Percentiles rank a stretch among this genome's conserved stretches.
Conservation (phyloP, 1,284 basidiomycete genomes). For the Ustanciosporium gigantosporum region DNA sequence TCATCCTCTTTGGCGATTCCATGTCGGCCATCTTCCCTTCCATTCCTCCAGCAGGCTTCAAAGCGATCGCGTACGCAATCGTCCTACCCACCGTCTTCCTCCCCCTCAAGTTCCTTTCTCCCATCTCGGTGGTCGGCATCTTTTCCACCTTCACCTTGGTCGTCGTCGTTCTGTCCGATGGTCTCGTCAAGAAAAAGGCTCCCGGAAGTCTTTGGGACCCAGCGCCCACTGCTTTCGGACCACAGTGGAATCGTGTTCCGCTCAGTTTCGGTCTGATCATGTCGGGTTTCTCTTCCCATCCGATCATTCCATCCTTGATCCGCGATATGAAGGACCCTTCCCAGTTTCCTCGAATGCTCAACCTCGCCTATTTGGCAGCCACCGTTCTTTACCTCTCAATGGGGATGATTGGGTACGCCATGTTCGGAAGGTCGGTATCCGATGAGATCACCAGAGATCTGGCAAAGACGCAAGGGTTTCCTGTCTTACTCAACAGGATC, state of each 20-base stretch:
- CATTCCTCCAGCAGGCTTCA: constrained; percentile 39
- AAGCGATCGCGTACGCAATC: constrained; percentile 45
- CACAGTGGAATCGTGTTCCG: constrained; percentile 66
- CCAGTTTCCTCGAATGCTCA: constrained; percentile 80
- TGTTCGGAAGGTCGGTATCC: constrained; percentile 64
- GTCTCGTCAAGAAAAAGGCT: constrained; percentile 73
- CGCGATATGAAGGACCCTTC: constrained; percentile 85
- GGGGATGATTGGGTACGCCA: constrained; percentile 83
- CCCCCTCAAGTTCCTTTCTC: constrained; percentile 50
- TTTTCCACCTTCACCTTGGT: constrained; percentile 69
- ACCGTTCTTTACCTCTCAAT: constrained; percentile 78
- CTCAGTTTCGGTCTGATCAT: constrained; percentile 84
- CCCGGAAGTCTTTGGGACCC: constrained; percentile 83
- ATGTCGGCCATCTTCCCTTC: constrained; percentile 38
- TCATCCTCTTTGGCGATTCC: constrained; percentile 57
- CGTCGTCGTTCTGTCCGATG: constrained; percentile 80
- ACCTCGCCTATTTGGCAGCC: constrained; percentile 82
- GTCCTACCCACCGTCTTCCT: constrained; percentile 55
- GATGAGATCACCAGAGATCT: constrained; percentile 90
- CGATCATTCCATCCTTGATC: constrained; percentile 85
- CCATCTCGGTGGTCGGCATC: constrained; percentile 56
- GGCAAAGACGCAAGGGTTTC: constrained; percentile 76
- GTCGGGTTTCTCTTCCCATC: constrained; percentile 95
- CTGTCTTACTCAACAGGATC: constrained; percentile 72
- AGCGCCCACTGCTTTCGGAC: constrained; percentile 71